Conservation (phyloP, 371 early-diverging fungal genomes). For the Cokeromyces recurvatus region DNA sequence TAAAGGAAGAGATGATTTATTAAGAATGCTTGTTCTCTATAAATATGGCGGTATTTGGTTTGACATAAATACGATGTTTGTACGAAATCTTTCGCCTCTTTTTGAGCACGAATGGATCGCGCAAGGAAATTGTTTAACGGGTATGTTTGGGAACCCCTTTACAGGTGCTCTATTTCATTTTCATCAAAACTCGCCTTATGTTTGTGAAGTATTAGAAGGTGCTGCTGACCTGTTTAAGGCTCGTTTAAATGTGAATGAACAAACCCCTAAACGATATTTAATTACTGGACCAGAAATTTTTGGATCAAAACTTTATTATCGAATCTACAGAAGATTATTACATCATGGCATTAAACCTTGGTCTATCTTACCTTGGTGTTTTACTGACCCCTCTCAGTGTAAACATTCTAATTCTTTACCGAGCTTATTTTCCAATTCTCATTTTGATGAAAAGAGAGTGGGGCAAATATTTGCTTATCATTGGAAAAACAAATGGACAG, state of each 20-base stretch:
- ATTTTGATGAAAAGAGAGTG: slow-evolving; percentile 24
- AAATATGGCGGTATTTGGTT: slow-evolving; percentile 51
- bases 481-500: slow-evolving; percentile 29
- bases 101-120: slow-evolving; percentile 41
- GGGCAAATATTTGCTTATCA: slow-evolving; percentile 29
- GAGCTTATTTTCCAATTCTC: slow-evolving; percentile 14
- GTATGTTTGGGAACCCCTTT: slow-evolving; percentile 31
- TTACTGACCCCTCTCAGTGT: slow-evolving; percentile 27
- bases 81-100: slow-evolving; percentile 38
- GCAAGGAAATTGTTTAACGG: slow-evolving; percentile 30
- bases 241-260: neutral
- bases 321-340: slow-evolving; percentile 23
- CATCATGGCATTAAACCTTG: slow-evolving; percentile 29
- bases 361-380: slow-evolving; percentile 35
- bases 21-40: slow-evolving; percentile 35
- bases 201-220: slow-evolving; percentile 33
- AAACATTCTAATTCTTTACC: slow-evolving; percentile 26
- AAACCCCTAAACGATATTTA: slow-evolving; percentile 8
- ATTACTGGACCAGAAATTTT: slow-evolving; percentile 22
- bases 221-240: slow-evolving; percentile 20
- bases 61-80: slow-evolving; percentile 37
- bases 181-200: slow-evolving; percentile 29
- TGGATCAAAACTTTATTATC: slow-evolving; percentile 26
- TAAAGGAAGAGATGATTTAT: slow-evolving; percentile 17
- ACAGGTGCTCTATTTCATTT: slow-evolving; percentile 34